phyloP scores from a whole-genome alignment of 768 basidiomycete genomes.

The Boletus reticulatus region DNA sequence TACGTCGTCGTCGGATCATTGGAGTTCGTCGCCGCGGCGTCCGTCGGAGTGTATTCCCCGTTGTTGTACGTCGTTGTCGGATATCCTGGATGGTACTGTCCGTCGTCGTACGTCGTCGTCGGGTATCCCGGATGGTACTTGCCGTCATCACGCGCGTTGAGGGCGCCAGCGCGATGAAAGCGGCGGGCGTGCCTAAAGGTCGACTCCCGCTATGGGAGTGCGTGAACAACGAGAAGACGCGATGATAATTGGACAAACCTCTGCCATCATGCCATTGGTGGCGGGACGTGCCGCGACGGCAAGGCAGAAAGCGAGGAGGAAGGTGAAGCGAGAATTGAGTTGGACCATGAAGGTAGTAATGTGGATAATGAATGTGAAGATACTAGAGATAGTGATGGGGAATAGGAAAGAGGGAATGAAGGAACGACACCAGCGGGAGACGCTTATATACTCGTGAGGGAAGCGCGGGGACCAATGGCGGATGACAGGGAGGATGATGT shows the following conservation, averaged over 20 bases:
- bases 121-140: constrained; percentile 23
- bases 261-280: background rate
- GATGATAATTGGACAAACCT: constrained; percentile 6
- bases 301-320: constrained; percentile 29
- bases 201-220: constrained; percentile 4
- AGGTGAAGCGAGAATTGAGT: constrained; percentile 27
- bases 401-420: constrained; percentile 4
- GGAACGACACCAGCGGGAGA: background rate
- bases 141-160: constrained; percentile 20
- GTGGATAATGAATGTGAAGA: constrained; percentile 26
- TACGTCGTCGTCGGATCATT: constrained; percentile 15
- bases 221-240: constrained; percentile 1
- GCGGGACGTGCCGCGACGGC: constrained; percentile 16
- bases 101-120: constrained; percentile 4
- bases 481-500: constrained; percentile 14
- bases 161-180: constrained; percentile 8
- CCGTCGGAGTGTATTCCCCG: constrained; percentile 5
- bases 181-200: constrained; percentile 11
- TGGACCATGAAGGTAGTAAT: constrained; percentile 31
- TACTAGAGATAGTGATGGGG: constrained; percentile 12
- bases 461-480: constrained; percentile 8
- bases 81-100: background rate
- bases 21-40: background rate
- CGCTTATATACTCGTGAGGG: constrained; percentile 22
- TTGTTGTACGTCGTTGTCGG: constrained; percentile 17